A percentile compares a stretch with the other conserved stretches of the same genome.
phyloP scores from a whole-genome alignment of 139 green algal species.

The Cymbomonas tetramitiformis region DNA sequence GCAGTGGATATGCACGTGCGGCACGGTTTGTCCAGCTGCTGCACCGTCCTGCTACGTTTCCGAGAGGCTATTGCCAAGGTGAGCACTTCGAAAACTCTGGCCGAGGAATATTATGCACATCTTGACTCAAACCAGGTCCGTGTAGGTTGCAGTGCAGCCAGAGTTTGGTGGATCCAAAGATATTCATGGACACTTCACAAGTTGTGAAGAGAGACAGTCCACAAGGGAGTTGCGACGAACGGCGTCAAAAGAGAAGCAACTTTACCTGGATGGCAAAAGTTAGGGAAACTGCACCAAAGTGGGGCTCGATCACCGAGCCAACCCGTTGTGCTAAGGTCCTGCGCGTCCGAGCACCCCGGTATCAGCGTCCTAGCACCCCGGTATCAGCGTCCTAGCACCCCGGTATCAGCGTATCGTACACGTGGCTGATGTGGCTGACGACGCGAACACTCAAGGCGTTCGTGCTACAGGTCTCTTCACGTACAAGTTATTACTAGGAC shows the following conservation, averaged over 20 bases:
- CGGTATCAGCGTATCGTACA: not conserved
- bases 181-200: no score
- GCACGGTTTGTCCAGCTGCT: conserved; percentile 75
- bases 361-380: not conserved
- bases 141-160: no score
- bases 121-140: no score
- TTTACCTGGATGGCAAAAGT: conserved; percentile 23
- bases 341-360: not conserved
- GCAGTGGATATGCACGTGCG: conserved; percentile 90
- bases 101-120: no score
- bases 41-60: conserved; percentile 28
- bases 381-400: not conserved
- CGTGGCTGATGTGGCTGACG: not conserved
- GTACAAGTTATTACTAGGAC: no score
- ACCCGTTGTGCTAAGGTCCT: not conserved
- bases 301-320: not conserved
- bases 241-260: no score
- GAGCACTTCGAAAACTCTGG: no score
- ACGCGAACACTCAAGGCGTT: conserved; percentile 11
- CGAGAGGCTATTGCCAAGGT: no score
- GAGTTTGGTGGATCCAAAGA: no score
- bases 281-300: conserved; percentile 19
- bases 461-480: no score
- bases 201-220: no score
- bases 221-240: no score